Base-by-base conservation (phyloP, 192 early-diverging fungal genomes). In the Coemansia umbellata region DNA sequence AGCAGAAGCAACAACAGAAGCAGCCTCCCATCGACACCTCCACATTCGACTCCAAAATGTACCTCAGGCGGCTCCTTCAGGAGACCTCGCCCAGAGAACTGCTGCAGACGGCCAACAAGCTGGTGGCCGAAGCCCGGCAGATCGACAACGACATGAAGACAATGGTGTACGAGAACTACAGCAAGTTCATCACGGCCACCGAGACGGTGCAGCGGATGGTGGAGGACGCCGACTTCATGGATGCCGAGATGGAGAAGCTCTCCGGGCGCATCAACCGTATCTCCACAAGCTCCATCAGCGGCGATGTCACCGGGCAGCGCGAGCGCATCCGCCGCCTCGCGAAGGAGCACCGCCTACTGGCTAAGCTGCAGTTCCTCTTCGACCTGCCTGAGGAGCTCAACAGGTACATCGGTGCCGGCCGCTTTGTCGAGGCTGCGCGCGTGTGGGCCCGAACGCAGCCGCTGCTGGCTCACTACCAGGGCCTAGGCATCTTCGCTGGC, bases 111-210 rank as follows among this genome's bases (percentile, higher is more conserved):
- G 88, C 93, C 48, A 78, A 62, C 41, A 42, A 44, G 31, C 55
- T 63, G 18, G 43, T 54, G 14, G 27, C 50, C 78, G 88, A 91
- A 47, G 86, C 92, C 39, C 82, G 89, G 51, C 83, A 94, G 49
- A 82, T 98, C 47, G 92, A 98, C 63, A 91, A 92, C 9, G 89
- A 93, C 35, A 92, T 95, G 88, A 95, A 98, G 68, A 95, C 96
- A 0, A 80, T 98, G 36, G 94, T 98, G 4, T 98, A 98, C 64
- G 91, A 96, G 76, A 98, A 98, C 80, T 98, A 98, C 62, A 91
- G 81, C 81, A 92, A 94, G 79, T 96, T 98, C 58, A 92, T 96
- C 41, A 88, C 84, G 32, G 95, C 95, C 0, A 92, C 93, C 2
- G 92, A 96, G 47, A 93, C 95, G 1, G 93, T 98, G 39, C 58